Evolutionary conservation across 352 stramenopile genomes (phyloP).

Genomic region (Paralagenidium karlingii): DNA sequence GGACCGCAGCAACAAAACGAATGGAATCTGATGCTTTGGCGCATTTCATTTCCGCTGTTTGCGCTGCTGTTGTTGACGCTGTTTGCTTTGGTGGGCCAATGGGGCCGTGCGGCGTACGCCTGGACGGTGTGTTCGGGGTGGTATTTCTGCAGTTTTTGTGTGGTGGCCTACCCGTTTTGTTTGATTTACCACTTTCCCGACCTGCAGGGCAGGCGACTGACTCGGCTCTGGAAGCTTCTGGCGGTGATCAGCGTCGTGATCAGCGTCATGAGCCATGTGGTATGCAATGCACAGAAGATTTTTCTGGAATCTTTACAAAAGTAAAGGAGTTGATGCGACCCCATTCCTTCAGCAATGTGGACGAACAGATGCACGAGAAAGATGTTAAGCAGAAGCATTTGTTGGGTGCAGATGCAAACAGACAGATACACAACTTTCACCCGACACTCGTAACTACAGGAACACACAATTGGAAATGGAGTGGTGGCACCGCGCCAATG

Average conservation of each 20-base stretch:
- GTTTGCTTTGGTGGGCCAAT: slow-evolving; percentile 44
- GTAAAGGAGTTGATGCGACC: too few relatives aligned
- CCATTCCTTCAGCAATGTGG: too few relatives aligned
- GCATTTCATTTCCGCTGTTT: slow-evolving; percentile 66
- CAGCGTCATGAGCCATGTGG: too few relatives aligned
- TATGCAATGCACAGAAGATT: too few relatives aligned
- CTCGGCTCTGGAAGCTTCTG: slow-evolving; percentile 34
- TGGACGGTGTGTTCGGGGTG: slow-evolving; percentile 56
- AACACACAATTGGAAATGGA: too few relatives aligned
- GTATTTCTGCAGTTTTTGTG: slow-evolving; percentile 64
- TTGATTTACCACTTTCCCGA: slow-evolving; percentile 56
- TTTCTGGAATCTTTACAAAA: too few relatives aligned
- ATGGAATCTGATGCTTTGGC: slow-evolving; percentile 72
- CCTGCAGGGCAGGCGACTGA: slow-evolving; percentile 17
- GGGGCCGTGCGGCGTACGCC: slow-evolving; percentile 51
- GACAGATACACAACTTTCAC: too few relatives aligned
- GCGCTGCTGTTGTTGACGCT: slow-evolving; percentile 64
- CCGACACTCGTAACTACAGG: too few relatives aligned
- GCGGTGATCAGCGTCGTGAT: slow-evolving; percentile 29
- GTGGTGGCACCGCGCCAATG: too few relatives aligned
- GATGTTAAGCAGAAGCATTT: too few relatives aligned
- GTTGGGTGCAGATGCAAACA: too few relatives aligned
- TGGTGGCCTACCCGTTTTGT: slow-evolving; percentile 62
- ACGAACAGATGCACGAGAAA: too few relatives aligned
- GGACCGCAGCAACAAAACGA: slow-evolving; percentile 63